Conservation (phyloP, 176 grass and related monocot genomes). For the Oryza longistaminata region DNA sequence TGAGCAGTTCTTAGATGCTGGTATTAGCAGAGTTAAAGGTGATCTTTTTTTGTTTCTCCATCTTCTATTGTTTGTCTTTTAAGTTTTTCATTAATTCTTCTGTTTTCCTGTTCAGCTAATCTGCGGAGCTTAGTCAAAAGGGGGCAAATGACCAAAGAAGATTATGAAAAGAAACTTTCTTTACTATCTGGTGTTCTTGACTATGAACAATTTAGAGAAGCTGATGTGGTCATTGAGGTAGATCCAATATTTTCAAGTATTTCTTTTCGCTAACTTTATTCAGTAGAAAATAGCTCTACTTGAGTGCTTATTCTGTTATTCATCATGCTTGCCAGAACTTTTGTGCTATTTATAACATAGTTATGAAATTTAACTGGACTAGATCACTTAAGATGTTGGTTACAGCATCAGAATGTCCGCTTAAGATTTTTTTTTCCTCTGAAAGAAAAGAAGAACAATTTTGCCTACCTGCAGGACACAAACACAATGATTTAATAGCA, state of each 20-base stretch:
- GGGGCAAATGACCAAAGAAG: slow-evolving; percentile 58
- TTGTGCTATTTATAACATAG: slow-evolving; percentile 9
- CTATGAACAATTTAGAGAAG: slow-evolving; percentile 79
- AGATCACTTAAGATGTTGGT: not conserved
- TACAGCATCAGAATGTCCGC: not conserved
- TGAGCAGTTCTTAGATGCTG: slow-evolving; percentile 56
- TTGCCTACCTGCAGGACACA: not conserved
- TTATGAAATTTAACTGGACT: not conserved
- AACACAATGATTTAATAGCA: not conserved
- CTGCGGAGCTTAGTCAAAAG: slow-evolving; percentile 67
- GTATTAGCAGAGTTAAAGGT: slow-evolving; percentile 84
- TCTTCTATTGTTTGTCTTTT: slow-evolving; percentile 21
- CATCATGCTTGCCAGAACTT: slow-evolving; percentile 20
- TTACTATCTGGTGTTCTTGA: slow-evolving; percentile 76
- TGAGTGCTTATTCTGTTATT: not conserved
- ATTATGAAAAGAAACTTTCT: slow-evolving; percentile 63
- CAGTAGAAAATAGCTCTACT: not conserved
- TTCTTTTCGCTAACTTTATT: slow-evolving; percentile 7
- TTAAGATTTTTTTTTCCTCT: not conserved
- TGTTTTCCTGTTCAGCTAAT: slow-evolving; percentile 57
- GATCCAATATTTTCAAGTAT: not conserved
- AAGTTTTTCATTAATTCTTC: slow-evolving; percentile 16
- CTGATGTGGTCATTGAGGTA: slow-evolving; percentile 84
- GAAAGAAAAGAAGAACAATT: not conserved
- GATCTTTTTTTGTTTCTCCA: not conserved